Conservation (phyloP, 306 rosid genomes). For the Ceratonia siliqua region DNA sequence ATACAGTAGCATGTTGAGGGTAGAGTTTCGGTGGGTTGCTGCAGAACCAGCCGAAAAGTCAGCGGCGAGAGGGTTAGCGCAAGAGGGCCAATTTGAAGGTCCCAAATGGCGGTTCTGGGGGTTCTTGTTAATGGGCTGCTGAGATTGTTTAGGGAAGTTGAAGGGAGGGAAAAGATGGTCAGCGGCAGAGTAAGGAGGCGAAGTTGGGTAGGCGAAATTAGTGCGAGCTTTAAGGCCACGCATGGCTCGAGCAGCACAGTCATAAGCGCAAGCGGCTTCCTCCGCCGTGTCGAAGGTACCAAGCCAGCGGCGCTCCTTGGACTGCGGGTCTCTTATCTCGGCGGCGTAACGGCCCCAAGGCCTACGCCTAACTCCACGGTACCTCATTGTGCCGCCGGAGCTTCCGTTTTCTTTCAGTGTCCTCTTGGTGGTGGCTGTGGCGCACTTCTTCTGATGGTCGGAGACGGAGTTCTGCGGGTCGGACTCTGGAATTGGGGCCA, state of each 20-base stretch:
- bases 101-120: constrained; percentile 16
- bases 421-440: constrained; percentile 41
- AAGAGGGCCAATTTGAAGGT: constrained; percentile 31
- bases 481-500: constrained; percentile 24
- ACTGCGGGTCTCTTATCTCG: constrained; percentile 88
- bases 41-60: neutral
- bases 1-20: constrained; percentile 58
- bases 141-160: constrained; percentile 42
- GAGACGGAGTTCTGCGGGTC: neutral
- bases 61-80: constrained; percentile 17
- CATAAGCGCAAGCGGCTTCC: constrained; percentile 96
- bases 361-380: constrained; percentile 94
- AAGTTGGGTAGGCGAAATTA: constrained; percentile 66
- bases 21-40: constrained; percentile 20
- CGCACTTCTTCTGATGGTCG: constrained; percentile 20
- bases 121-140: neutral
- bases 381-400: constrained; percentile 41
- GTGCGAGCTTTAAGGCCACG: constrained; percentile 90
- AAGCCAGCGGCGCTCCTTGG: constrained; percentile 92
- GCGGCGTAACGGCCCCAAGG: constrained; percentile 99
- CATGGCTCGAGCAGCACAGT: constrained; percentile 94
- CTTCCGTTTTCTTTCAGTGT: constrained; percentile 32
- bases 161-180: constrained; percentile 40
- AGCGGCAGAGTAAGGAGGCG: constrained; percentile 31
- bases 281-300: constrained; percentile 98